Evolutionary conservation across 2,329 filamentous ascomycete species (phyloP), one percentile per base, ranked within the genome.

Genomic region (Alternaria infectoria): DNA sequence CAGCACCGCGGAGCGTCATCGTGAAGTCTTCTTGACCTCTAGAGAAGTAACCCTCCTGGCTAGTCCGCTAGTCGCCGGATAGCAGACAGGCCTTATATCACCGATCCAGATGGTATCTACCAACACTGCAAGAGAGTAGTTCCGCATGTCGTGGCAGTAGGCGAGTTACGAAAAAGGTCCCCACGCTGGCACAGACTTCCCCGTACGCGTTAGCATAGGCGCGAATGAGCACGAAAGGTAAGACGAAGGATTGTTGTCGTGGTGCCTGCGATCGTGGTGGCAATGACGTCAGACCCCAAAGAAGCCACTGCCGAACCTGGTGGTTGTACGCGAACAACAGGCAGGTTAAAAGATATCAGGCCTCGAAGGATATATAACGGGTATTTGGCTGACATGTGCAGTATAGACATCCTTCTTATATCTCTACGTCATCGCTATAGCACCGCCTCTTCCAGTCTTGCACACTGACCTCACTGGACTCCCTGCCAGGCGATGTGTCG

Each of bases 11-110:
- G 1, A 54, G 15, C 13, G 40, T 55, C 15, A 56, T 59, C 2
- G 65, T 68, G 23, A 68, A 66, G 63, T 66, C 15, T 23, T 54
- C 46, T 68, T 68, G 4, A 68, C 19, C 25, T 69, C 65, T 12
- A 65, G 43, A 25, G 65, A 66, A 4, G 66, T 52, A 5, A 46
- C 28, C 3, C 47, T n/a, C 12, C 64, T 65, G 3, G 63, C 59
- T 11, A 67, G 58, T 2, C 57, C 55, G 9, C 59, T 57, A 8
- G 56, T 15, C 8, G 44, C 19, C 15, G 45, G 10, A 30, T 59
- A 59, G 26, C 49, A 59, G 15, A 59, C 28, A 26, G 54, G 45
- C 2, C 17, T n/a, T 15, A 26, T 26, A 26, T 36, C 46, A 21
- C 43, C 17, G 6, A 50, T 3, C 55, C 61, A 43, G 43, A 40